phyloP scores from a whole-genome alignment of 2,329 filamentous ascomycete species.

The Harringtonia lauricola region DNA sequence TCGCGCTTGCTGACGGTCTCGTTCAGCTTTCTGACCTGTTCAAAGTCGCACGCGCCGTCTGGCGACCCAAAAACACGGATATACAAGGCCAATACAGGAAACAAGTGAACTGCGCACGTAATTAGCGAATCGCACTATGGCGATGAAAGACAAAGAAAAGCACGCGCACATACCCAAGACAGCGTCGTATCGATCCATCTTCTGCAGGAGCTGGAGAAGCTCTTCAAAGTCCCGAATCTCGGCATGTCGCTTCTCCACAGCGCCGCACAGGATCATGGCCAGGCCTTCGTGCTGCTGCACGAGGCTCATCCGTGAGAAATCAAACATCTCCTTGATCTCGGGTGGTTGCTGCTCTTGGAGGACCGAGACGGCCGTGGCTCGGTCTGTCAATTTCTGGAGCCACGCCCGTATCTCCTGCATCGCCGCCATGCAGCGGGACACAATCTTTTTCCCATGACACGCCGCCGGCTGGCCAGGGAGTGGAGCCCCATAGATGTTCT shows the following conservation, averaged over 20 bases:
- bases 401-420: slow-evolving; percentile 70
- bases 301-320: slow-evolving; percentile 70
- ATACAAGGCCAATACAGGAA: slow-evolving; percentile 68
- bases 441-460: slow-evolving; percentile 45
- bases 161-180: slow-evolving; percentile 31
- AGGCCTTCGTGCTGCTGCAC: slow-evolving; percentile 84
- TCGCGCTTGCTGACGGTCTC: slow-evolving; percentile 52
- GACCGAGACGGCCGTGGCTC: slow-evolving; percentile 62
- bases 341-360: slow-evolving; percentile 51
- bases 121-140: background rate
- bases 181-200: slow-evolving; percentile 65
- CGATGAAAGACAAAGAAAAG: slow-evolving; percentile 5
- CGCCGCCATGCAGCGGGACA: slow-evolving; percentile 61
- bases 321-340: slow-evolving; percentile 65
- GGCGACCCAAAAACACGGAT: slow-evolving; percentile 70
- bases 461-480: slow-evolving; percentile 30
- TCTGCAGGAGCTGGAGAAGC: slow-evolving; percentile 58
- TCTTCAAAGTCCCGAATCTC: slow-evolving; percentile 61
- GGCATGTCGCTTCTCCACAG: slow-evolving; percentile 66
- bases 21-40: slow-evolving; percentile 61
- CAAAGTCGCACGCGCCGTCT: slow-evolving; percentile 56
- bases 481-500: slow-evolving; percentile 42
- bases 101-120: slow-evolving; percentile 55
- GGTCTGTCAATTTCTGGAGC: slow-evolving; percentile 66
- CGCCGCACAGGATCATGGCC: slow-evolving; percentile 65